Base-by-base conservation (phyloP, 805 yeast genomes). In the Metschnikowia chrysomelidarum region DNA sequence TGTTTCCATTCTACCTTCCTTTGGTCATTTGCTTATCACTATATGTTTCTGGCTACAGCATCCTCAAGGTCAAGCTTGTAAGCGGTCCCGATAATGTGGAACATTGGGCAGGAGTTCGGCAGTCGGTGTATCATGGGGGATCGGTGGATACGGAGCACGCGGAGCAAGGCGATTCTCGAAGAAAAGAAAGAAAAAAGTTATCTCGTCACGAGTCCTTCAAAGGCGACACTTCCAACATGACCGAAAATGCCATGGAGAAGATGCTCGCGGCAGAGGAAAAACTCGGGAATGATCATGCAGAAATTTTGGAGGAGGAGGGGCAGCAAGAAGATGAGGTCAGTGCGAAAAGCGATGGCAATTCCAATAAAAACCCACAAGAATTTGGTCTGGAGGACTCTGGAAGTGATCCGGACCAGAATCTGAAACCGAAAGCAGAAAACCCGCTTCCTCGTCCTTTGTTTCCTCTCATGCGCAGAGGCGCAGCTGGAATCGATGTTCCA, bases 1-100 rank as follows among this genome's bases (percentile, higher is more conserved):
- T 66, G 12, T 33, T 75, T 5, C 80, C 81, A 0, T 38, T 74
- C 21, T 75, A 79, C 78, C 53, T 75, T 14, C 78, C 80, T 1
- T 34, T 71, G 12, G 65, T 73, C 2, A 44, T 74, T 16, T 54
- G 59, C 14, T 49, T 63, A 1, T 53, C 64, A 12, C 54, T 67
- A 1, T 40, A 63, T 7, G 59, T 64, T 3, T 59, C 73, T 1
- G 49, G 66, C n/a, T 68, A 62, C 44, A 54, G 73, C 38, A 54
- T 63, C 44, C 49, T 69, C 16, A 69, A 62, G 34, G 54, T 65
- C n/a, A 49, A 56, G 32, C 19, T 60, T 3, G 32, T 57, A 11
- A 42, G 45, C 8, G 27, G 51, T 2, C 64, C 66, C 1, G 34
- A 53, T 5, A 40, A 57, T 14, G 43, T 39, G 1, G 32, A 40